Evolutionary conservation across 305 asterid genomes (phyloP), one percentile per base, ranked within the genome.

Genomic region (Solanum hybrid): DNA sequence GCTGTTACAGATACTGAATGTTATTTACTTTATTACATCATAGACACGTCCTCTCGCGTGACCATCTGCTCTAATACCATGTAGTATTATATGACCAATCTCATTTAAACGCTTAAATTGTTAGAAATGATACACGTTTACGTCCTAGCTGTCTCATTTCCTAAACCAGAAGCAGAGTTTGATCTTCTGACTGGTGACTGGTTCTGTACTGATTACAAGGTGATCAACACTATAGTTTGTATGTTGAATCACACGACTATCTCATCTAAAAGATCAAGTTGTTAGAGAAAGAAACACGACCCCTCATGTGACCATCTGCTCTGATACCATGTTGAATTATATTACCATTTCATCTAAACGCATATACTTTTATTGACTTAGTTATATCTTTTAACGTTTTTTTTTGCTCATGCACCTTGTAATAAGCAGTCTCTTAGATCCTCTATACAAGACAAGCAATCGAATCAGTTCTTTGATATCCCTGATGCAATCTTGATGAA

Each of bases 91-190:
- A n/a, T 29, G 31, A 26, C 11, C 32, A 79, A 8, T 37, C 3
- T 46, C 27, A n/a, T 88, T 1, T 16, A n/a, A 69, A 66, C 4
- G 2, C 6, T 38, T 36, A 36, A 71, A 56, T 16, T 24, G 7
- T 32, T 26, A 86, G 79, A 34, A 12, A 78, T 10, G 9, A n/a
- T 17, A 14, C 14, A 34, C 0, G 17, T 64, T 56, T 56, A 56
- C 11, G 26, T 56, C 69, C 69, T 95, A 36, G 51, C 89, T 1
- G 93, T 96, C 10, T 98, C 97, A 0, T 96, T 95, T 24, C 93
- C 96, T 1, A 87, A 88, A 90, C 99, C 98, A 78, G 94, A 94
- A 86, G 93, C 92, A 7, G 98, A 96, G 81, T 94, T 94, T 79
- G 97, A 96, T 89, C 92, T 96, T 46, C 96, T 96, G 56, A 90